A percentile compares a stretch with the other conserved stretches of the same genome.
These are phyloP conservation scores for Ustilago cynodontis DNA, from an alignment of 1,284 basidiomycete genomes.

Conservation along the genomic window DNA sequence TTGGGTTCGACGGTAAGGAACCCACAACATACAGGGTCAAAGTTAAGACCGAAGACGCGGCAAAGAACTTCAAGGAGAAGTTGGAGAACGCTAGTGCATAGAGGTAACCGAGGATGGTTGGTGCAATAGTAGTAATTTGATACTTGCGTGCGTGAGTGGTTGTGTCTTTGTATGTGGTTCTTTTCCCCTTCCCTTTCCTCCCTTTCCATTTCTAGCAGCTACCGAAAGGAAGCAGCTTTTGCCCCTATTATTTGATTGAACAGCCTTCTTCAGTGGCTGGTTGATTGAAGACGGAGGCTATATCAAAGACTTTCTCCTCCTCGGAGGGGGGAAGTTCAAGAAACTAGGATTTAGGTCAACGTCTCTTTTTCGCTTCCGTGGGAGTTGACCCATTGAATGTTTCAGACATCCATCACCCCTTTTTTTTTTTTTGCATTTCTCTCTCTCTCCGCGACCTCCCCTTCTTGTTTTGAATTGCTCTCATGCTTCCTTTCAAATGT, in stretches of 20 bases:
- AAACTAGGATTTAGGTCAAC: slow-evolving; percentile 53
- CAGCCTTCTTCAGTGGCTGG: slow-evolving; percentile 55
- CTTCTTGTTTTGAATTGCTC: background rate
- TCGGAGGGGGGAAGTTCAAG: slow-evolving; percentile 7
- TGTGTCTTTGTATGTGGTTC: slow-evolving; percentile 2
- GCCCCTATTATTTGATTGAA: slow-evolving; percentile 66
- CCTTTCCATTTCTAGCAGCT: background rate
- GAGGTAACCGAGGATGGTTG: background rate
- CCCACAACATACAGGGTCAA: slow-evolving; percentile 61
- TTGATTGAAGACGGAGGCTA: slow-evolving; percentile 66
- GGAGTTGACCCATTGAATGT: slow-evolving; percentile 44
- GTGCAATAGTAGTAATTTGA: slow-evolving; percentile 1
- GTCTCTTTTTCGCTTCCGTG: slow-evolving; percentile 24
- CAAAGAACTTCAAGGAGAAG: slow-evolving; percentile 49
- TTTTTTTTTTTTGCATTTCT: background rate
- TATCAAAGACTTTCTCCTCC: slow-evolving; percentile 15
- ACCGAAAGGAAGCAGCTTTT: background rate
- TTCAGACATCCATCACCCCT: slow-evolving; percentile 27
- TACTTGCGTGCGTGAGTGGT: slow-evolving; percentile 4
- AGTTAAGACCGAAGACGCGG: slow-evolving; percentile 58
- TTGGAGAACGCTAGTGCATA: slow-evolving; percentile 36
- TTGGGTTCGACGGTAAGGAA: slow-evolving; percentile 58
- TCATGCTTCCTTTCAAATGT: background rate
- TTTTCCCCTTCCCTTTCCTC: background rate
- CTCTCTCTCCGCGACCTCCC: background rate